Base-by-base conservation (phyloP, 2,329 filamentous ascomycete species). In the Simplicillium sp. region DNA sequence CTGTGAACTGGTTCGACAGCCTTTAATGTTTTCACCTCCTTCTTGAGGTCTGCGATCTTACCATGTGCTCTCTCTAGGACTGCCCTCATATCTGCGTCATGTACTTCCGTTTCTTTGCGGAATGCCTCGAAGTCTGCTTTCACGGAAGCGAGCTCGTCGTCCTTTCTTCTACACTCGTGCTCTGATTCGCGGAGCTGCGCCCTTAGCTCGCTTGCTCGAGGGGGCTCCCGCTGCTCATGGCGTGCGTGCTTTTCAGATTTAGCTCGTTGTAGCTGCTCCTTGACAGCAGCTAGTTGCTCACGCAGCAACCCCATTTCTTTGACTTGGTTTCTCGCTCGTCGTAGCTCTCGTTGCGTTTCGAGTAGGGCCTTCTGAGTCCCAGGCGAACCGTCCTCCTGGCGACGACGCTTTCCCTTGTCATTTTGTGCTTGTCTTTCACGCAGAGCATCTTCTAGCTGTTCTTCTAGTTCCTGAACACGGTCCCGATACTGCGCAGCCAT, bases 391-490 rank as follows among this genome's bases (percentile, higher is more conserved):
- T 60, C 57, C 14, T 60, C 55, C 29, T 64, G 59, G 16, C 61
- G 59, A 33, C 59, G 60, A 16, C 56, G 59, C 13, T 54, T 56
- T n/a, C 46, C 50, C 12, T 55, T 56, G 11, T 51, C 49, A 31
- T 55, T 56, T 11, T 47, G 48, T 14, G 54, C 56, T 2, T 62
- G 57, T 28, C 64, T 58, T 8, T 60, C 64, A 31, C 48, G 55
- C 43, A 59, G 50, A 15, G 61, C 49, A 2, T 66, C 65, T 43
- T 65, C 70, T 13, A 73, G 60, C 48, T 71, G 58, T 3, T 60
- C 58, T 43, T 79, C 74, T 40, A 82, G 62, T 46, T 80, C 73
- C 44, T 76, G 70, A 8, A 81, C 74, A 40, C 75, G 74, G 20
- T 67, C 65, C 46, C 71, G 70, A 56, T 82, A 81, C 47, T 80